Evolutionary conservation across 2,329 filamentous ascomycete genomes (phyloP), one percentile per base, ranked within the genome.

Genomic region (Tolypocladium amazonense): DNA sequence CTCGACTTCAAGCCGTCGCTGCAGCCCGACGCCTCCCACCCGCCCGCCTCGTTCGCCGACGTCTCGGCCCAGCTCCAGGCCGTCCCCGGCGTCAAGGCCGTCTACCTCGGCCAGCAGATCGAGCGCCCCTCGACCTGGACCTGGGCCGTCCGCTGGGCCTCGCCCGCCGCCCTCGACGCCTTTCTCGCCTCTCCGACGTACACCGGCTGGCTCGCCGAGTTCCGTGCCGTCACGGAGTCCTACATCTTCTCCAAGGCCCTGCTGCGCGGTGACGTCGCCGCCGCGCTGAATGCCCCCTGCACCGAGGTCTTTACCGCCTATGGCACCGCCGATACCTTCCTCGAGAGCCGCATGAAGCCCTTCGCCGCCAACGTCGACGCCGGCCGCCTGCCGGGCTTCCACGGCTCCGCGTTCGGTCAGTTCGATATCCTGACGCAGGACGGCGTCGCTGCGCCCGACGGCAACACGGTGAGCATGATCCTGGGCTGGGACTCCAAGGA

Each of bases 131-230:
- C 65, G 27, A 65, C 62, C 39, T 73, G 70, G 68, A 64, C 70
- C 55, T 67, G 72, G 59, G 65, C 72, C 56, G 66, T 73, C 35
- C 68, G 68, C 58, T 76, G 75, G 75, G 61, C 65, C 52, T 73
- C 72, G 11, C 59, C 62, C 9, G 65, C 65, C 41, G 70, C 71
- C 55, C 69, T 73, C 63, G 65, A 70, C 60, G 71, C 72, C 62
- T 80, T 79, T 62, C 71, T 75, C 62, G 71, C 71, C 60, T 76
- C 74, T 8, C 71, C 73, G 33, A 72, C 69, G 62, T 75, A 74
- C 58, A 72, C 74, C 56, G 75, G 72, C 63, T 77, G 75, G 66
- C 70, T 76, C 23, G 71, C 72, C 45, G 72, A 73, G 11, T 65
- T 75, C 47, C 68, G 67, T 57, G 69, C 71, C 61, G 58, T 73